Base-by-base conservation (phyloP, 805 yeast genomes). In the Zygosaccharomyces rouxii region DNA sequence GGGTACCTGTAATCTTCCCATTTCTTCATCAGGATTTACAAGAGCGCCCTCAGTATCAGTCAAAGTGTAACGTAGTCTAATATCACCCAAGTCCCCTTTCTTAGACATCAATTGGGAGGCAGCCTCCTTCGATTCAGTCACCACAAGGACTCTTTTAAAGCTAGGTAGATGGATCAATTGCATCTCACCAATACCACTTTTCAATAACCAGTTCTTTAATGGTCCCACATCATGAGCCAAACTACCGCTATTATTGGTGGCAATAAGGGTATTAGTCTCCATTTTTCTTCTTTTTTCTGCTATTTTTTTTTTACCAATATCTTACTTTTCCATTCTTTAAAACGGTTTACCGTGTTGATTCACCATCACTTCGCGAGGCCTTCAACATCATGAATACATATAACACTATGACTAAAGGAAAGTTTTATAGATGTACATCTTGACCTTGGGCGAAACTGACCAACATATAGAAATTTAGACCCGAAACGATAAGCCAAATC, bases 401-500 rank as follows among this genome's bases (percentile, higher is more conserved):
- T 43, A 35, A 13, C 35, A 23, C 13, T 38, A 38, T 33, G 37
- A 33, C 37, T 33, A 14, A 16, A 7, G 37, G 19, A 33, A 33
- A 14, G n/a, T 30, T 35, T 48, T 57, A 69, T 30, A 71, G 56
- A 39, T 66, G 66, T 9, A 70, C 71, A 35, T 71, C 74, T 53
- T 73, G 67, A 11, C 80, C 79, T 23, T 66, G 55, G 5, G 79
- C 74, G 35, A 79, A 70, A 48, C 77, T 72, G 16, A 76, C 67
- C 40, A 80, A 58, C 53, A 80, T 63, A 60, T 84, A 89, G 44
- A 85, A 75, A 63, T 90, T 90, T 56, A 89, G 72, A 13, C 74
- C 74, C 0, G 85, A 70, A 28, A 90, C 79, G 44, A 83, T 76
- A 1, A 79, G 52, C 94, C 96, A 89, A 4, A 89, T 77, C 0